Evolutionary conservation across 441 rosid species (phyloP).

Genomic region (Pelargonium citronellum): DNA sequence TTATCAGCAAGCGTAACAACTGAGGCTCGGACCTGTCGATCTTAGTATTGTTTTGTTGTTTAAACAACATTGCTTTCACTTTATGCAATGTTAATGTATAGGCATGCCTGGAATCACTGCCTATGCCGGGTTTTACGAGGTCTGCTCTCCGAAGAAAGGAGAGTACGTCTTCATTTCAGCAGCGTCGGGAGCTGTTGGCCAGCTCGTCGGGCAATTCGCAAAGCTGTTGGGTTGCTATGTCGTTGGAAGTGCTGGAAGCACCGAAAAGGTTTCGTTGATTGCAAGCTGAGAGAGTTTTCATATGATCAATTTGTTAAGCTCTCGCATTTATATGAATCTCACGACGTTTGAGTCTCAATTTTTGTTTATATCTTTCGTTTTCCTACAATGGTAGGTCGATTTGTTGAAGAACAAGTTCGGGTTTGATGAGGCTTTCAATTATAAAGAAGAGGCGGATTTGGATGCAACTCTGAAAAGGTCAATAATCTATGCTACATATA

Average conservation of each 20-base stretch:
- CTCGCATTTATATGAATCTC: background rate
- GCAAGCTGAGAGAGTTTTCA: too few relatives aligned
- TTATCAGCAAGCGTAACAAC: too few relatives aligned
- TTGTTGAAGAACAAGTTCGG: conserved; percentile 41
- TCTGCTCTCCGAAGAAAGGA: conserved; percentile 40
- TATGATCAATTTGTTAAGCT: background rate
- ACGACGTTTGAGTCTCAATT: too few relatives aligned
- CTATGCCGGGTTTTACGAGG: conserved; percentile 35
- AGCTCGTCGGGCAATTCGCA: conserved; percentile 46
- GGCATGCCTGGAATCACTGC: conserved; percentile 49
- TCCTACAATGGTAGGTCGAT: conserved; percentile 28
- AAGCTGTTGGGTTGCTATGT: conserved; percentile 21
- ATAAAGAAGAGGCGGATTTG: conserved; percentile 36
- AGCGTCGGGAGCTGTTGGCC: conserved; percentile 22
- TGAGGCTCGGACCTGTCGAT: too few relatives aligned
- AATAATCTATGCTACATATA: conserved; percentile 5
- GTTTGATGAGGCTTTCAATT: conserved; percentile 46
- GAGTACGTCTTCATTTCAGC: conserved; percentile 17
- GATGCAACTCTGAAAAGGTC: conserved; percentile 37
- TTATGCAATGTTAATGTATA: conserved; percentile 2
- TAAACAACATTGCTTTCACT: too few relatives aligned
- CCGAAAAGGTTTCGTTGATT: background rate
- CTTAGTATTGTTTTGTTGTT: too few relatives aligned
- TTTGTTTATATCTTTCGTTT: too few relatives aligned
- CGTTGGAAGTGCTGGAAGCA: background rate